phyloP scores from a whole-genome alignment of 495 filamentous ascomycete species.

The Aspergillus homomorphus region DNA sequence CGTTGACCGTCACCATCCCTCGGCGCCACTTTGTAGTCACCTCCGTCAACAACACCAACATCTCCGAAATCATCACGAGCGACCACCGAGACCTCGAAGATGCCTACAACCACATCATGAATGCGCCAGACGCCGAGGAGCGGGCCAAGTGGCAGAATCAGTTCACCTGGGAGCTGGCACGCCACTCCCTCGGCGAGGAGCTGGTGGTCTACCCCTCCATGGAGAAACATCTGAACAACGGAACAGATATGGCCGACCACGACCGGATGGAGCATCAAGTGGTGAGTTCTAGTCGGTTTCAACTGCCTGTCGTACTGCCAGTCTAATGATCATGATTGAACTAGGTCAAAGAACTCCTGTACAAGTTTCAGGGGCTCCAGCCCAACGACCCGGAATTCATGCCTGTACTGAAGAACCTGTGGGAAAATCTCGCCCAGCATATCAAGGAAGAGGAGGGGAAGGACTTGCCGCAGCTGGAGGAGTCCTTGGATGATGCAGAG shows the following conservation, averaged over 20 bases:
- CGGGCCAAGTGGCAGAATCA: slow-evolving; percentile 59
- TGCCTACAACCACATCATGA: slow-evolving; percentile 56
- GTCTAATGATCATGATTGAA: neutral
- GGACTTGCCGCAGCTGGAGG: slow-evolving; percentile 50
- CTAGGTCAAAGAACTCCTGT: slow-evolving; percentile 63
- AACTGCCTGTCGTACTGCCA: neutral
- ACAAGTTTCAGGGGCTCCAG: slow-evolving; percentile 19
- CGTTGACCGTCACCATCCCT: neutral
- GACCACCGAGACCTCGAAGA: slow-evolving; percentile 63
- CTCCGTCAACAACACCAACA: neutral
- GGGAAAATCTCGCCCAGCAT: slow-evolving; percentile 50
- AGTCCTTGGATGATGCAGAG: slow-evolving; percentile 31
- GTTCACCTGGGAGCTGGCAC: slow-evolving; percentile 69
- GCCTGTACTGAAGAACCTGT: slow-evolving; percentile 50
- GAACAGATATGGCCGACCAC: slow-evolving; percentile 51
- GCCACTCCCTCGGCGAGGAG: slow-evolving; percentile 65
- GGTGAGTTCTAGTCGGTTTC: neutral
- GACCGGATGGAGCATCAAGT: slow-evolving; percentile 57
- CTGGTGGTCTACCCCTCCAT: slow-evolving; percentile 67
- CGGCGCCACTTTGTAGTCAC: neutral
- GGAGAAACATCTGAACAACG: slow-evolving; percentile 55
- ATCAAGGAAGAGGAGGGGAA: slow-evolving; percentile 59
- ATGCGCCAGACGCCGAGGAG: slow-evolving; percentile 43
- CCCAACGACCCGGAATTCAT: slow-evolving; percentile 43
- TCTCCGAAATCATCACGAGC: slow-evolving; percentile 52